Evolutionary conservation across 805 yeast species (phyloP).

Genomic region (Wickerhamomyces rabaulensis): DNA sequence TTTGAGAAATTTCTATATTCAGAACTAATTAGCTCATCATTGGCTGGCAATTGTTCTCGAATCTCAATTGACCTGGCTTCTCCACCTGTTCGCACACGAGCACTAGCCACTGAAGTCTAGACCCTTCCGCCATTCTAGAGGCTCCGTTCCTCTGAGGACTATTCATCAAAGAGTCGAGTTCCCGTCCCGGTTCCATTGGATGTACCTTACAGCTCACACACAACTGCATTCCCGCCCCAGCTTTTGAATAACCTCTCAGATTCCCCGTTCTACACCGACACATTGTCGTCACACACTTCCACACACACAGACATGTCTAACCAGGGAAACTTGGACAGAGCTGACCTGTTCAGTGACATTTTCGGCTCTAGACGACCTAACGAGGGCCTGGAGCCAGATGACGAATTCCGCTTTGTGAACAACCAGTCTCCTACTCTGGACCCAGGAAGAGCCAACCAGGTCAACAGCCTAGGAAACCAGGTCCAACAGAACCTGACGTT

Average conservation of each 20-base stretch:
- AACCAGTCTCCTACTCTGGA: slow-evolving; percentile 2
- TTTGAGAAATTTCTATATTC: no score
- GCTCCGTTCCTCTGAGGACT: no score
- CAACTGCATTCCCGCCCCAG: no score
- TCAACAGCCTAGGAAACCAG: slow-evolving; percentile 4
- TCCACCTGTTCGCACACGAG: background rate
- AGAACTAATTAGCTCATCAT: background rate
- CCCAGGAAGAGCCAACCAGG: slow-evolving; percentile 1
- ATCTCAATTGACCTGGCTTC: background rate
- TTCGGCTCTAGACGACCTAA: slow-evolving; percentile 25
- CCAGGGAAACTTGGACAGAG: slow-evolving; percentile 17
- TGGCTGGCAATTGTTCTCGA: background rate
- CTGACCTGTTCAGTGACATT: slow-evolving; percentile 26
- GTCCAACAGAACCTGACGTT: background rate
- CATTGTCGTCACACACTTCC: background rate
- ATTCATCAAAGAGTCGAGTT: background rate
- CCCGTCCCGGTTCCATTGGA: background rate
- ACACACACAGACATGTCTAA: slow-evolving; percentile 1
- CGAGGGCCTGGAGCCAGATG: background rate
- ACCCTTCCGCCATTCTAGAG: no score
- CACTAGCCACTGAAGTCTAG: no score
- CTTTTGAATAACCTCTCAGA: background rate
- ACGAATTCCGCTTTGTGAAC: background rate
- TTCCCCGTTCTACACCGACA: background rate
- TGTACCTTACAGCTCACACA: background rate